Conservation (phyloP, 305 asterid species). For the Rubia balearica region DNA sequence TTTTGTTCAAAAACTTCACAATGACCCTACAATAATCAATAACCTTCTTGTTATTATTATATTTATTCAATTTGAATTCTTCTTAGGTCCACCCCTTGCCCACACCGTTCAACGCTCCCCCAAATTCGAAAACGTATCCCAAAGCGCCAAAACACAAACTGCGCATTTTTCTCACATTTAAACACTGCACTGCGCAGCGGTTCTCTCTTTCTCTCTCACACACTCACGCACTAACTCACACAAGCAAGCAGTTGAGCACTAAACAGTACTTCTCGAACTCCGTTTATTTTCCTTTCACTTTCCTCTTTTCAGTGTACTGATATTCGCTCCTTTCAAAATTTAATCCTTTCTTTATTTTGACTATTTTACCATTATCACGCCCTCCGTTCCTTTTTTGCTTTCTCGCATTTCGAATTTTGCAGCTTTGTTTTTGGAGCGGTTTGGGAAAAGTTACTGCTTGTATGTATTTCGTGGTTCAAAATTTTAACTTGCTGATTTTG, state of each 20-base stretch:
- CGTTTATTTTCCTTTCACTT: constrained; percentile 4
- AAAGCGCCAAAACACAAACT: constrained; percentile 55
- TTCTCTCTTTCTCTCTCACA: constrained; percentile 15
- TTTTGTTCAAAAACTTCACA: background rate
- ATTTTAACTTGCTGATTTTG: background rate
- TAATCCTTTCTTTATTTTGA: background rate
- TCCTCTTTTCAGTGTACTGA: constrained; percentile 15
- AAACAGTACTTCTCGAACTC: constrained; percentile 30
- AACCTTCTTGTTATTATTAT: background rate
- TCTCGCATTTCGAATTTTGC: constrained; percentile 10
- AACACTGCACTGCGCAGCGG: background rate
- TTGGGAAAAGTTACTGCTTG: background rate
- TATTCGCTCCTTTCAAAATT: constrained; percentile 9
- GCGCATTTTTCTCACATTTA: background rate
- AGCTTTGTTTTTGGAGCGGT: background rate
- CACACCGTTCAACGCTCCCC: constrained; percentile 29
- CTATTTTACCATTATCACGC: constrained; percentile 5
- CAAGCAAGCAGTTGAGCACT: background rate
- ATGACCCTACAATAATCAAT: background rate
- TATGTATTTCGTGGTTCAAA: background rate
- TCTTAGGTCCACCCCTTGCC: constrained; percentile 5
- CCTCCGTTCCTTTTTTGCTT: background rate
- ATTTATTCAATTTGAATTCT: background rate
- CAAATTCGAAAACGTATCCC: constrained; percentile 44
- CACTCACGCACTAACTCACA: constrained; percentile 9